A percentile compares a stretch with the other conserved stretches of the same genome.
These are phyloP conservation scores for Phytophthora vignae DNA, from an alignment of 352 stramenopile species.

Conservation along the genomic window DNA sequence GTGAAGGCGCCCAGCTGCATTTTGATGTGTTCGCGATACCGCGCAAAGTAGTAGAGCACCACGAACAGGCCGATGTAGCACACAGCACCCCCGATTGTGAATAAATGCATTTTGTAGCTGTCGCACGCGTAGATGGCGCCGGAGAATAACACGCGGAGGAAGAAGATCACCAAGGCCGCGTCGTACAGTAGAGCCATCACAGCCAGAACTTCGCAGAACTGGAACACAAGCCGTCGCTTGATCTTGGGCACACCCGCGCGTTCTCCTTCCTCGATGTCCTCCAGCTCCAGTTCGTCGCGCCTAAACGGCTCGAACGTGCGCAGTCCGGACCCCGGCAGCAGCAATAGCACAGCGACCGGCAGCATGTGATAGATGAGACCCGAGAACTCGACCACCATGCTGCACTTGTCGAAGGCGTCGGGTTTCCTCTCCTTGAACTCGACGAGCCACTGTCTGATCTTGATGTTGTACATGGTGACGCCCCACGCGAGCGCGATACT, in stretches of 20 bases:
- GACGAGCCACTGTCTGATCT: slow-evolving; percentile 20
- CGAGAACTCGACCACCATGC: slow-evolving; percentile 57
- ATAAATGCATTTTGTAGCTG: slow-evolving; percentile 17
- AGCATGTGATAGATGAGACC: slow-evolving; percentile 68
- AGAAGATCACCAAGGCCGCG: slow-evolving; percentile 54
- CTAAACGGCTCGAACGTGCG: slow-evolving; percentile 76
- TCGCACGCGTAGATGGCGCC: slow-evolving; percentile 60
- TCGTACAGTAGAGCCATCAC: slow-evolving; percentile 53
- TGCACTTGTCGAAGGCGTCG: slow-evolving; percentile 52
- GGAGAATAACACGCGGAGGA: slow-evolving; percentile 73
- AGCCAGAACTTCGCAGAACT: slow-evolving; percentile 74
- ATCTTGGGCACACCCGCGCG: slow-evolving; percentile 58
- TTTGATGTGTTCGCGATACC: slow-evolving; percentile 77
- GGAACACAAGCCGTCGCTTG: slow-evolving; percentile 67
- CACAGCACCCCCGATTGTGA: slow-evolving; percentile 41
- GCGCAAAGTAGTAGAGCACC: slow-evolving; percentile 63
- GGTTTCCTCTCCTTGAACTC: slow-evolving; percentile 43
- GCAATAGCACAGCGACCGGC: slow-evolving; percentile 57
- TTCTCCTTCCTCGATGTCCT: slow-evolving; percentile 16
- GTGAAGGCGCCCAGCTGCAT: slow-evolving; percentile 75
- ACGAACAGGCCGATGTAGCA: slow-evolving; percentile 57
- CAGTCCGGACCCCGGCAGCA: slow-evolving; percentile 58
- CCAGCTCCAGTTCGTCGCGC: slow-evolving; percentile 39
- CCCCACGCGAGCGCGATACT: slow-evolving; percentile 46
- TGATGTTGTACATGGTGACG: slow-evolving; percentile 66